Conservation (phyloP, 495 filamentous ascomycete genomes). For the Penicillium soppii region DNA sequence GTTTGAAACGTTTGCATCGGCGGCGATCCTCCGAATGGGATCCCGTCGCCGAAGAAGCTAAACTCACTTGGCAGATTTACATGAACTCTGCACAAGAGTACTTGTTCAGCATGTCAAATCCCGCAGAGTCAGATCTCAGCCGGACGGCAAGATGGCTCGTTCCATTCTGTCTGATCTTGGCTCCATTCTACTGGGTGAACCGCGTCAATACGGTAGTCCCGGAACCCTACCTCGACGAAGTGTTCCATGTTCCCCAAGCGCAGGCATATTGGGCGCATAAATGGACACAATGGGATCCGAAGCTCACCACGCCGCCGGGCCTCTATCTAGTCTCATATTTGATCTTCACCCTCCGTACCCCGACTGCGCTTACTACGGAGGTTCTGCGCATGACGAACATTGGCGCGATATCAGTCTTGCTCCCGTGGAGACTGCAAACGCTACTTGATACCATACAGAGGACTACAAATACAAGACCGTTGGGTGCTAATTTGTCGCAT, state of each 20-base stretch:
- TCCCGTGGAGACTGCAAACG: conserved; percentile 46
- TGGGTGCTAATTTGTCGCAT: conserved; percentile 51
- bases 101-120: conserved; percentile 34
- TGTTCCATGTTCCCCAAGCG: conserved; percentile 92
- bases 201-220: conserved; percentile 52
- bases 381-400: conserved; percentile 43
- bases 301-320: conserved; percentile 94
- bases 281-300: conserved; percentile 85
- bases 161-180: conserved; percentile 40
- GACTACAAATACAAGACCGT: conserved; percentile 36
- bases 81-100: conserved; percentile 7
- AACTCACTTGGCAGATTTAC: background rate
- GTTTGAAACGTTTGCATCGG: conserved; percentile 10
- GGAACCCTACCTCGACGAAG: conserved; percentile 89
- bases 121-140: conserved; percentile 35
- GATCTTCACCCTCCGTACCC: conserved; percentile 37
- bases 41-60: background rate
- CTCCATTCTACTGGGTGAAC: conserved; percentile 41
- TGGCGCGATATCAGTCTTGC: conserved; percentile 31
- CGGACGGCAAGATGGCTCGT: conserved; percentile 43
- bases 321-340: conserved; percentile 64
- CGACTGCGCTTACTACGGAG: conserved; percentile 37
- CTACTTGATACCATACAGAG: conserved; percentile 37
- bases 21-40: background rate
- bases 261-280: conserved; percentile 77